phyloP scores from a whole-genome alignment of 495 filamentous ascomycete genomes.

The Trichoderma virens region DNA sequence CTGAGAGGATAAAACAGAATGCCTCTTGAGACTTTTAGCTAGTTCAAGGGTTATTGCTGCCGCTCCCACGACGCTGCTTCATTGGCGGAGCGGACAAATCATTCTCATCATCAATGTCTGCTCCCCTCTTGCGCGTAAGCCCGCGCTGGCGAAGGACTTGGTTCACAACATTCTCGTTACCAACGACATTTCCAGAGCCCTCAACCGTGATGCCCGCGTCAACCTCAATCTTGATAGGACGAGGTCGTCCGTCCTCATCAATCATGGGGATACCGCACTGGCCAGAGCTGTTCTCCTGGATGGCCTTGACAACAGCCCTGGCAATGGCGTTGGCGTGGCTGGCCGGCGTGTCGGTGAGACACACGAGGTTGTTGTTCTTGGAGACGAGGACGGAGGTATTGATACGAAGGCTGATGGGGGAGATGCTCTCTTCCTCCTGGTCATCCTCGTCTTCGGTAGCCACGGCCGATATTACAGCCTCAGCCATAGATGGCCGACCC shows the following conservation, averaged over 20 bases:
- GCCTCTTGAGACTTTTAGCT: neutral
- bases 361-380: constrained; percentile 20
- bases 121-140: neutral
- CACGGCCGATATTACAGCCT: neutral
- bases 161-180: constrained; percentile 8
- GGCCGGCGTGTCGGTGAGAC: constrained; percentile 8
- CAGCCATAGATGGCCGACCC: neutral
- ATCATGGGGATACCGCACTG: constrained; percentile 21
- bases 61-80: neutral
- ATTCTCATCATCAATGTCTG: neutral
- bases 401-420: constrained; percentile 19
- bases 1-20: neutral
- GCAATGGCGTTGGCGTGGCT: constrained; percentile 14
- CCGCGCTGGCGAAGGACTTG: neutral
- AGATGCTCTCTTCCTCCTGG: constrained; percentile 5
- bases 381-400: constrained; percentile 16
- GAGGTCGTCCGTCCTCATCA: constrained; percentile 21
- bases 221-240: constrained; percentile 19
- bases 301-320: constrained; percentile 14
- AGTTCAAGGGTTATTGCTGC: neutral
- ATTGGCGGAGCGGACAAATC: neutral
- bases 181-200: constrained; percentile 19
- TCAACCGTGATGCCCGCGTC: constrained; percentile 17
- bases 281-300: constrained; percentile 16
- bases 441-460: neutral